phyloP scores from a whole-genome alignment of 202 grass and related monocot genomes.

The Miscanthus sacchariflorus region DNA sequence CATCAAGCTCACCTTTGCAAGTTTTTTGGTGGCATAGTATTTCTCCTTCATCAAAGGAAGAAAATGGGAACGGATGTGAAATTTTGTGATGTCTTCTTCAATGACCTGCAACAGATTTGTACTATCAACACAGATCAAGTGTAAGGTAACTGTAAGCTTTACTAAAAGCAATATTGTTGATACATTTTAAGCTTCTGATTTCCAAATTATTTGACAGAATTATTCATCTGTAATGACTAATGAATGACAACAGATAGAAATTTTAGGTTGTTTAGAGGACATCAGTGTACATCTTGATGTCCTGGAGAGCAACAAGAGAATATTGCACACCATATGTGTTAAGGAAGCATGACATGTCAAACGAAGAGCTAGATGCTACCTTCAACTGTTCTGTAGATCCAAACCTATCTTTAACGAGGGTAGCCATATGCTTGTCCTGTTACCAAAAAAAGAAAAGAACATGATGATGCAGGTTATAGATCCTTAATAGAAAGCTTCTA shows the following conservation, averaged over 20 bases:
- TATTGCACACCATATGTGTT: not conserved
- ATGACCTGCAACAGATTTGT: constrained; percentile 59
- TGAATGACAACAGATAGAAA: not conserved
- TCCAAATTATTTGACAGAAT: not conserved
- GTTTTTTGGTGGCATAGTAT: constrained; percentile 41
- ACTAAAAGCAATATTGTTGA: constrained; percentile 24
- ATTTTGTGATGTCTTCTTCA: constrained; percentile 93
- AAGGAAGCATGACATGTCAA: not conserved
- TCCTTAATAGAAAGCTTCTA: not conserved
- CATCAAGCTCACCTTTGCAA: constrained; percentile 70
- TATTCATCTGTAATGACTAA: constrained; percentile 6
- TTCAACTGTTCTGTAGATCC: constrained; percentile 68
- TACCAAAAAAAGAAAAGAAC: constrained; percentile 16
- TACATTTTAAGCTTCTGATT: not conserved
- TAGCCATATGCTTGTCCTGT: constrained; percentile 88
- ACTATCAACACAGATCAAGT: constrained; percentile 21
- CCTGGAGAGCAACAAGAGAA: constrained; percentile 10
- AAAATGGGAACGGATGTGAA: constrained; percentile 77
- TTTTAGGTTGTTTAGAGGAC: not conserved
- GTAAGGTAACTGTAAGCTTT: not conserved
- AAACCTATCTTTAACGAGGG: constrained; percentile 88
- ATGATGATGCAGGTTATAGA: constrained; percentile 30
- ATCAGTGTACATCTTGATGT: not conserved
- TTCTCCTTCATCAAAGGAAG: constrained; percentile 75
- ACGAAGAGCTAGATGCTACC: constrained; percentile 51